phyloP scores from a whole-genome alignment of 2,329 filamentous ascomycete species.

The Fusarium nematophilum region DNA sequence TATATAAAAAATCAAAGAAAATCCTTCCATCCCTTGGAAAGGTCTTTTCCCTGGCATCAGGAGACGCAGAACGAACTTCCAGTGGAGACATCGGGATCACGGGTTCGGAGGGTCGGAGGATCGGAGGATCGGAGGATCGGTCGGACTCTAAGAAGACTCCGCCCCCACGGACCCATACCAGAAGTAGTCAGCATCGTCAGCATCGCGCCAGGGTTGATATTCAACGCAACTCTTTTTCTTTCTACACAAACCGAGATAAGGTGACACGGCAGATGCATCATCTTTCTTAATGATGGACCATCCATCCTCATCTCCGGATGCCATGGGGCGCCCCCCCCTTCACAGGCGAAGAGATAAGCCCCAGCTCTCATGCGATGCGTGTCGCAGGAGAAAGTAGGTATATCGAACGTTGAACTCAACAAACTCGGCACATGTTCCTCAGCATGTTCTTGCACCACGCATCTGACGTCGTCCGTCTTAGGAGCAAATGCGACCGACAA shows the following conservation, averaged over 20 bases:
- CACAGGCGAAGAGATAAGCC: constrained; percentile 8
- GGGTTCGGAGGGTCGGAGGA: constrained; percentile 5
- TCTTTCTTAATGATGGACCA: background rate
- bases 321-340: background rate
- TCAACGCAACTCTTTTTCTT: background rate
- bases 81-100: background rate
- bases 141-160: background rate
- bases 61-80: too few species aligned
- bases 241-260: background rate
- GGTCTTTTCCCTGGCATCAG: too few species aligned
- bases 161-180: background rate
- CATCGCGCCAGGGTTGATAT: too few species aligned
- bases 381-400: constrained; percentile 11
- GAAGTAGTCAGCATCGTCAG: background rate
- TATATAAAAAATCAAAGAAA: too few species aligned
- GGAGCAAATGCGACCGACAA: constrained; percentile 7
- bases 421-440: background rate
- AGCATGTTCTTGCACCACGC: background rate
- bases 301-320: background rate
- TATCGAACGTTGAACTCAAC: background rate
- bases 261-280: too few species aligned
- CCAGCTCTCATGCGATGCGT: constrained; percentile 8
- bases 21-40: too few species aligned
- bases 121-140: constrained; percentile 23
- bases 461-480: background rate